Conservation (phyloP, 2,329 filamentous ascomycete genomes). For the Ophiostoma pallidulum region DNA sequence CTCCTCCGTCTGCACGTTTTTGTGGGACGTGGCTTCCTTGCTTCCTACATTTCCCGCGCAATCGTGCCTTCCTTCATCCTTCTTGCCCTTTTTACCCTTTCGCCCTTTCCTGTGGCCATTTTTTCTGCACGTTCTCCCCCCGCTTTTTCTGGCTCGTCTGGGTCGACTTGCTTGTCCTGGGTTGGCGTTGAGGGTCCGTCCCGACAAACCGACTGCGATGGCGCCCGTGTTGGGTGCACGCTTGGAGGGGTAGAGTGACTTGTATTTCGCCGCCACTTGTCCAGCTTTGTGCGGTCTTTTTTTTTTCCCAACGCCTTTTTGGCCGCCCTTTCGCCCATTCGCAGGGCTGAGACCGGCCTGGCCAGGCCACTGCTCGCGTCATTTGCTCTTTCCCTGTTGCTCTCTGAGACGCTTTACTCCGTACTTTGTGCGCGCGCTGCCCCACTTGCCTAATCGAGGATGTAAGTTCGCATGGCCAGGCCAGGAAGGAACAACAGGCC, state of each 20-base stretch:
- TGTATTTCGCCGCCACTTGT: too few relatives aligned
- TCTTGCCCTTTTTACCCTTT: background rate
- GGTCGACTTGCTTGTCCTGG: constrained; percentile 6
- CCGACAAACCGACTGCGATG: background rate
- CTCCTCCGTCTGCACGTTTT: background rate
- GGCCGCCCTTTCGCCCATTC: too few relatives aligned
- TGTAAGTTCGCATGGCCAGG: too few relatives aligned
- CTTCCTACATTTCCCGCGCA: background rate
- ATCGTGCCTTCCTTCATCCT: background rate
- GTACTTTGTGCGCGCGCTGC: background rate
- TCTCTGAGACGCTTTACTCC: too few relatives aligned
- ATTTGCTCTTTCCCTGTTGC: too few relatives aligned
- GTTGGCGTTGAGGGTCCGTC: constrained; percentile 7
- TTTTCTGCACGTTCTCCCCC: too few relatives aligned
- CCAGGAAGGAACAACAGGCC: background rate
- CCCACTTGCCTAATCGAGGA: constrained; percentile 6
- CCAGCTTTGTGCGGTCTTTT: too few relatives aligned
- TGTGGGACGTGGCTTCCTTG: constrained; percentile 3
- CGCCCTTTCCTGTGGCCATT: background rate
- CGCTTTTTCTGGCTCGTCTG: background rate
- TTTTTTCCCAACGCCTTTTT: too few relatives aligned
- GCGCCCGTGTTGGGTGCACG: background rate
- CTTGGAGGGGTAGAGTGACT: constrained; percentile 1
- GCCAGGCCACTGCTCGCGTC: too few relatives aligned
- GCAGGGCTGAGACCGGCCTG: background rate